Evolutionary conservation across 1,284 basidiomycete genomes (phyloP).

Genomic region (Coniferiporia sulphurascens): DNA sequence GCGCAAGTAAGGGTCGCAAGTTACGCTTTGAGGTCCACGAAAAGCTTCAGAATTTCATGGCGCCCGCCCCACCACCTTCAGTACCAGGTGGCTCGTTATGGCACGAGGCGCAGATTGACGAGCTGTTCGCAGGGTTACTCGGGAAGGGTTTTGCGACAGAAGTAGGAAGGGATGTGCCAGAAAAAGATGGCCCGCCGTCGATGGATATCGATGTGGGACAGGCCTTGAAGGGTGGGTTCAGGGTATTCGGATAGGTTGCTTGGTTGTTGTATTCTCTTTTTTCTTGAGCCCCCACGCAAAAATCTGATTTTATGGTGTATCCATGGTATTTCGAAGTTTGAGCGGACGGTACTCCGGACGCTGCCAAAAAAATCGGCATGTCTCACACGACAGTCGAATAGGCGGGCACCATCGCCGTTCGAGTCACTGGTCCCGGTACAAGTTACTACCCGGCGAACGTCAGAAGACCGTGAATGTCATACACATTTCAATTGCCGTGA

Average conservation of each 20-base stretch:
- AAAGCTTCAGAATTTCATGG: conserved; percentile 92
- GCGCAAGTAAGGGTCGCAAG: conserved; percentile 90
- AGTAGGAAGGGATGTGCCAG: conserved; percentile 22
- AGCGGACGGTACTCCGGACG: too few species aligned
- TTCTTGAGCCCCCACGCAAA: background rate
- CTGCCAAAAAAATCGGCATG: too few species aligned
- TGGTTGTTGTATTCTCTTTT: background rate
- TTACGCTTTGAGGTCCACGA: conserved; percentile 88
- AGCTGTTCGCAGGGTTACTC: conserved; percentile 81
- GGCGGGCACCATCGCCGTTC: too few species aligned
- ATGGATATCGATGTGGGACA: conserved; percentile 28
- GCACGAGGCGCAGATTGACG: conserved; percentile 93
- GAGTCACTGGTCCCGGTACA: too few species aligned
- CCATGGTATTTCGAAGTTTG: too few species aligned
- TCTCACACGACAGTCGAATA: too few species aligned
- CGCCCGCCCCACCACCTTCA: conserved; percentile 60
- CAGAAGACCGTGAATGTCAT: too few species aligned
- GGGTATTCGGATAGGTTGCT: conserved; percentile 45
- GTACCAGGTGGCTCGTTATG: conserved; percentile 40
- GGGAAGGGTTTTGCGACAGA: conserved; percentile 58
- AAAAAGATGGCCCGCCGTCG: conserved; percentile 22
- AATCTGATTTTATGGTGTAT: background rate
- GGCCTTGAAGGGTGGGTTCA: conserved; percentile 42
- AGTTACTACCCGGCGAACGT: too few species aligned
- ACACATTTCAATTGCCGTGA: too few species aligned